A percentile compares a stretch with the other conserved stretches of the same genome.
phyloP scores from a whole-genome alignment of 768 basidiomycete species.

The Dentipellis sp. region DNA sequence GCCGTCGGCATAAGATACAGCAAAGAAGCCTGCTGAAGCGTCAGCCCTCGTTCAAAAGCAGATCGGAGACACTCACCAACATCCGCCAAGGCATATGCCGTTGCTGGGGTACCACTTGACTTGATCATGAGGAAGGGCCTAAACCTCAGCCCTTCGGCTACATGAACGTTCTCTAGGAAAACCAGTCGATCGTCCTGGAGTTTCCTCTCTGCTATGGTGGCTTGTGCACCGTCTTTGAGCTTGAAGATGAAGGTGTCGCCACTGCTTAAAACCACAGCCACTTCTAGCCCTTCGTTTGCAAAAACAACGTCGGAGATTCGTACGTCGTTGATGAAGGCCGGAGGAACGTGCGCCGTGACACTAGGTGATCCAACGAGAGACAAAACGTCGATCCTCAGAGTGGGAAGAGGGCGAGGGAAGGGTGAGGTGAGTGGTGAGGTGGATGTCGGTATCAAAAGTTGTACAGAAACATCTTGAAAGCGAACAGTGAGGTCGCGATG shows the following conservation, averaged over 20 bases:
- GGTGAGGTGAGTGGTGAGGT: conserved; percentile 44
- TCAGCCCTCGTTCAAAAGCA: neutral
- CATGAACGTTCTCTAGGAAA: conserved; percentile 39
- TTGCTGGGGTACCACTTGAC: conserved; percentile 33
- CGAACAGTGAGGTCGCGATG: conserved; percentile 56
- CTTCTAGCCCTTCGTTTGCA: conserved; percentile 49
- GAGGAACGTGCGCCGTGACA: conserved; percentile 16
- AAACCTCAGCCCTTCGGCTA: conserved; percentile 34
- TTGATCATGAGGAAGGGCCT: conserved; percentile 54
- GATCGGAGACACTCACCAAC: conserved; percentile 42
- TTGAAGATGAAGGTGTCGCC: conserved; percentile 51
- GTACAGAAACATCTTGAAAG: conserved; percentile 70
- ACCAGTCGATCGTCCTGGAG: conserved; percentile 41
- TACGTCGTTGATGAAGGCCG: conserved; percentile 18
- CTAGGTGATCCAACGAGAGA: conserved; percentile 16
- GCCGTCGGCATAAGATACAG: conserved; percentile 55
- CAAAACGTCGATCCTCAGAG: conserved; percentile 45
- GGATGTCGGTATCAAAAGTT: conserved; percentile 41
- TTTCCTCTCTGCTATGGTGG: conserved; percentile 11
- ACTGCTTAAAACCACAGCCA: conserved; percentile 39
- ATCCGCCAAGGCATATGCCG: conserved; percentile 57
- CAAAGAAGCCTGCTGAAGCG: conserved; percentile 55
- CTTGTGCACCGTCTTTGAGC: conserved; percentile 17
- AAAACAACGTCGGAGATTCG: conserved; percentile 38
- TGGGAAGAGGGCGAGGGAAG: conserved; percentile 57